These are phyloP conservation scores for Meyerozyma carpophila DNA, from an alignment of 1,139 yeast species.

Conservation along the genomic window DNA sequence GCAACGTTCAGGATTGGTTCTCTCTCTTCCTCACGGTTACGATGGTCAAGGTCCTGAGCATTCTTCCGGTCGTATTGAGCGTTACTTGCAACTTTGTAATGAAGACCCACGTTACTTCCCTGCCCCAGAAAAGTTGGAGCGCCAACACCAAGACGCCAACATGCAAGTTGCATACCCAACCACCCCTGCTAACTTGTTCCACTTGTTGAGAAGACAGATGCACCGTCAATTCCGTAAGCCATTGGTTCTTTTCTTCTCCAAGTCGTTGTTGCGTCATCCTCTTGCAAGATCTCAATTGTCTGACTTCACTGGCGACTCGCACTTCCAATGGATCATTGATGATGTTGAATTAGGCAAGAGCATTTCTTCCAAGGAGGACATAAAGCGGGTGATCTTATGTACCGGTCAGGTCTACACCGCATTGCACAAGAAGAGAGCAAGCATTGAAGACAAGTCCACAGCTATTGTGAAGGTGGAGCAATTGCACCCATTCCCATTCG, in stretches of 20 bases:
- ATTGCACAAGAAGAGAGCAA: slow-evolving; percentile 80
- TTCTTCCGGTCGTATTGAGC: slow-evolving; percentile 95
- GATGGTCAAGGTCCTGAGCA: slow-evolving; percentile 99
- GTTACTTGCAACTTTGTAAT: slow-evolving; percentile 92
- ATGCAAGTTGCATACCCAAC: slow-evolving; percentile 98
- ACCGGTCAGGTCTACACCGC: slow-evolving; percentile 95
- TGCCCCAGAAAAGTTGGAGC: slow-evolving; percentile 74
- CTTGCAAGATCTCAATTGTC: slow-evolving; percentile 79
- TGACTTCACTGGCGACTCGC: slow-evolving; percentile 89
- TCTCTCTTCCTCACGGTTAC: slow-evolving; percentile 97
- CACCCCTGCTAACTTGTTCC: slow-evolving; percentile 96
- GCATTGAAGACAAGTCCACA: slow-evolving; percentile 70
- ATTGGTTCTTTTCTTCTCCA: slow-evolving; percentile 81
- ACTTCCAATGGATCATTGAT: slow-evolving; percentile 94
- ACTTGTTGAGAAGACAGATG: slow-evolving; percentile 96
- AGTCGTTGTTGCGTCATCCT: slow-evolving; percentile 94
- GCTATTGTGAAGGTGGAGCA: slow-evolving; percentile 91
- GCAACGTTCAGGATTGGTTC: slow-evolving; percentile 94
- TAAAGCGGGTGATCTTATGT: slow-evolving; percentile 80
- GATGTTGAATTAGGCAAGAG: slow-evolving; percentile 78
- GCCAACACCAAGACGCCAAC: slow-evolving; percentile 99
- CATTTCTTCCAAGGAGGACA: slow-evolving; percentile 74
- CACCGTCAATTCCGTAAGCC: slow-evolving; percentile 99
- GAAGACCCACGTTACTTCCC: slow-evolving; percentile 97
- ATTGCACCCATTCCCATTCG: slow-evolving; percentile 98